Percentiles rank a stretch among this genome's conserved stretches.
Conservation (phyloP, 371 early-diverging fungal species). For the Apophysomyces trapeziformis region DNA sequence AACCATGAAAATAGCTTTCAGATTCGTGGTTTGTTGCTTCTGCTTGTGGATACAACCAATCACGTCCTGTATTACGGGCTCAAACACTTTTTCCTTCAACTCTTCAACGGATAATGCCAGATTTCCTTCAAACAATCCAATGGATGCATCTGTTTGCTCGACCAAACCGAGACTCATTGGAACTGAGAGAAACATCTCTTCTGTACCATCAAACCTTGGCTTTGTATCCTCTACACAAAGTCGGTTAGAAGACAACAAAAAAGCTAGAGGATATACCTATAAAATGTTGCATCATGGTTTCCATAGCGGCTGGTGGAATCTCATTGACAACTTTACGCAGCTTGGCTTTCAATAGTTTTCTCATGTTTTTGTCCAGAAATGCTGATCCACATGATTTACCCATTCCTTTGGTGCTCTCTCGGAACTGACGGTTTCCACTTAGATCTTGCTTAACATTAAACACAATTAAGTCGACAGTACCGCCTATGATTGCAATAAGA, state of each 20-base stretch:
- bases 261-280: slow-evolving; percentile 31
- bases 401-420: slow-evolving; percentile 59
- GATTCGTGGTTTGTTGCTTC: slow-evolving; percentile 32
- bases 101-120: slow-evolving; percentile 44
- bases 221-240: slow-evolving; percentile 39
- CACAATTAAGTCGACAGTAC: slow-evolving; percentile 65
- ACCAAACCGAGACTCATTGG: slow-evolving; percentile 54
- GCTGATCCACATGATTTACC: slow-evolving; percentile 63
- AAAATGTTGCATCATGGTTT: slow-evolving; percentile 56
- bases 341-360: slow-evolving; percentile 54
- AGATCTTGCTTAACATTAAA: slow-evolving; percentile 44
- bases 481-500: slow-evolving; percentile 31
- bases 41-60: slow-evolving; percentile 36
- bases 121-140: slow-evolving; percentile 49
- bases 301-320: slow-evolving; percentile 43
- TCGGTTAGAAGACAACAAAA: background rate
- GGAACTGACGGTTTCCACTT: slow-evolving; percentile 41
- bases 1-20: slow-evolving; percentile 53
- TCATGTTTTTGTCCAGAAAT: slow-evolving; percentile 59
- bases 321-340: slow-evolving; percentile 37
- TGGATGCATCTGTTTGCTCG: slow-evolving; percentile 45
- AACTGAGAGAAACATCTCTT: slow-evolving; percentile 51
- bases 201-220: slow-evolving; percentile 60
- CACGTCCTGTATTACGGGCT: slow-evolving; percentile 46
- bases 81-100: slow-evolving; percentile 43